phyloP scores from a whole-genome alignment of 192 early-diverging fungal genomes.

The Umbelopsis sp. region DNA sequence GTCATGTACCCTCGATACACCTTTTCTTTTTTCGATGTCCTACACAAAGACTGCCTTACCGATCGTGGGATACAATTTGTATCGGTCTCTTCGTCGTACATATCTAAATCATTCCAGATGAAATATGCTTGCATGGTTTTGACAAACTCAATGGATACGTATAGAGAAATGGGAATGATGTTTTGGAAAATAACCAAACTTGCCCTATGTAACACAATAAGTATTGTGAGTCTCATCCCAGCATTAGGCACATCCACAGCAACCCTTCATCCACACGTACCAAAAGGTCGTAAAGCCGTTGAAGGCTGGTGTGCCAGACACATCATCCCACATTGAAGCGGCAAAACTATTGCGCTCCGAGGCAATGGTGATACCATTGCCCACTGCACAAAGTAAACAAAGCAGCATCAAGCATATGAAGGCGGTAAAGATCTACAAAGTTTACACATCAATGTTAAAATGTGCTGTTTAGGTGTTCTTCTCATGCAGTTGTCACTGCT shows the following conservation, averaged over 20 bases:
- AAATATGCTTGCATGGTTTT: slow-evolving; percentile 90
- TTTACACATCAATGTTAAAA: slow-evolving; percentile 41
- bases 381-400: slow-evolving; percentile 57
- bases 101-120: slow-evolving; percentile 89
- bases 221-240: slow-evolving; percentile 20
- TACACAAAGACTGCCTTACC: slow-evolving; percentile 30
- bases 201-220: slow-evolving; percentile 58
- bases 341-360: slow-evolving; percentile 4
- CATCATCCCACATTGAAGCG: slow-evolving; percentile 20
- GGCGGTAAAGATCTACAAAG: slow-evolving; percentile 55
- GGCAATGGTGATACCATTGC: slow-evolving; percentile 43
- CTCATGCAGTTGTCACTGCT: slow-evolving; percentile 13
- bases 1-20: too few relatives aligned
- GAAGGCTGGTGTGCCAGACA: slow-evolving; percentile 22
- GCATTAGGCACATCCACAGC: background rate
- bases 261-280: slow-evolving; percentile 24
- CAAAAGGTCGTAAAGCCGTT: slow-evolving; percentile 47
- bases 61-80: slow-evolving; percentile 67
- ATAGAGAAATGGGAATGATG: slow-evolving; percentile 95
- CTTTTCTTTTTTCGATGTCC: too few relatives aligned
- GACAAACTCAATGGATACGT: slow-evolving; percentile 91
- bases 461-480: background rate
- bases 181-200: slow-evolving; percentile 94
- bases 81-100: slow-evolving; percentile 73
- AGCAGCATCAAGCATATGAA: slow-evolving; percentile 56